These are phyloP conservation scores for Lactifluus pinguis DNA, from an alignment of 768 basidiomycete species.

Conservation along the genomic window DNA sequence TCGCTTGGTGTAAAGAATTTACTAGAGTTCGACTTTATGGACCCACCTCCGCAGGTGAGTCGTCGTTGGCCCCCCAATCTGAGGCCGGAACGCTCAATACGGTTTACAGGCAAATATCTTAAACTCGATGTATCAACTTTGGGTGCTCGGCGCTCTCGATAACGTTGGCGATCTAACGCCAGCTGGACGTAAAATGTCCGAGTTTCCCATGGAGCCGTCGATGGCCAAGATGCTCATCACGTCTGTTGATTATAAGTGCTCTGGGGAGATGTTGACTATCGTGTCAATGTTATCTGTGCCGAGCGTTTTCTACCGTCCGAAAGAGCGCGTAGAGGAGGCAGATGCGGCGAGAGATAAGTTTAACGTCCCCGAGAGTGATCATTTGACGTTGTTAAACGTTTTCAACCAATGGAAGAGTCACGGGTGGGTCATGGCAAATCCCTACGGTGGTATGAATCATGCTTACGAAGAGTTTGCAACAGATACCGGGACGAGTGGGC, in stretches of 20 bases:
- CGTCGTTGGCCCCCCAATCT: background rate
- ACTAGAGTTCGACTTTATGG: slow-evolving; percentile 99
- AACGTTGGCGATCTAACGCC: slow-evolving; percentile 95
- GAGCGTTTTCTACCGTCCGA: slow-evolving; percentile 94
- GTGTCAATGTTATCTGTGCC: slow-evolving; percentile 99
- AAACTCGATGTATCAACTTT: slow-evolving; percentile 99
- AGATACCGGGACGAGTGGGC: slow-evolving; percentile 94
- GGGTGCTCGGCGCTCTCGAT: slow-evolving; percentile 96
- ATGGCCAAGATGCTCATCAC: slow-evolving; percentile 99
- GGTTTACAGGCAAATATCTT: slow-evolving; percentile 76
- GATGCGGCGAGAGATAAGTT: slow-evolving; percentile 98
- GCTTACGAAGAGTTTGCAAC: background rate
- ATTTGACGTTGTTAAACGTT: slow-evolving; percentile 89
- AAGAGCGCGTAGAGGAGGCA: slow-evolving; percentile 94
- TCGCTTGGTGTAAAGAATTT: slow-evolving; percentile 95
- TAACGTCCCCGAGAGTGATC: slow-evolving; percentile 96
- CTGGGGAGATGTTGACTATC: slow-evolving; percentile 93
- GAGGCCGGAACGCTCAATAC: background rate
- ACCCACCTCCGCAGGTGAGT: slow-evolving; percentile 93
- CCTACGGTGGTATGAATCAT: background rate
- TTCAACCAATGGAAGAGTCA: slow-evolving; percentile 98
- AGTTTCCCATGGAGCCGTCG: slow-evolving; percentile 98
- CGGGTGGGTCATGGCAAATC: slow-evolving; percentile 44
- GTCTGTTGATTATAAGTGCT: slow-evolving; percentile 89
- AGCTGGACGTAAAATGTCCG: slow-evolving; percentile 92